phyloP scores from a whole-genome alignment of 2,329 filamentous ascomycete genomes.

The Ascocoryne sarcoides region DNA sequence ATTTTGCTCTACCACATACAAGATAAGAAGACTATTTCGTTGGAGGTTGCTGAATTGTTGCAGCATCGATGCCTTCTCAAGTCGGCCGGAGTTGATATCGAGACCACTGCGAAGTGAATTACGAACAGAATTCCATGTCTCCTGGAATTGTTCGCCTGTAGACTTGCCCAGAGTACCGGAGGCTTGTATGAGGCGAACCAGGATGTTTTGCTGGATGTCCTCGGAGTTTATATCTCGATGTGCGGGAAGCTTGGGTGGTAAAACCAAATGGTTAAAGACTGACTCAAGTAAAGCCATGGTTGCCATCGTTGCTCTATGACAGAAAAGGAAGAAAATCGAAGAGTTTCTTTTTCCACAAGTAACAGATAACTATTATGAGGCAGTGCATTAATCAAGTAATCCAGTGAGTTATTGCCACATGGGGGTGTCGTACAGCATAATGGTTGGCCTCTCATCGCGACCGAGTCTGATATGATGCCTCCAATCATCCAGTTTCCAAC shows the following conservation, averaged over 20 bases:
- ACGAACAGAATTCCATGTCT: constrained; percentile 13
- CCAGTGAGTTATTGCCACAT: no score
- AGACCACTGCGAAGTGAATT: constrained; percentile 13
- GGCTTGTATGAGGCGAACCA: constrained; percentile 22
- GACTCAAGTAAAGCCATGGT: constrained; percentile 12
- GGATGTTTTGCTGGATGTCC: constrained; percentile 22
- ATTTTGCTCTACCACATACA: constrained; percentile 40
- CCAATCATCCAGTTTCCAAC: no score
- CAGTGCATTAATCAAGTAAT: no score
- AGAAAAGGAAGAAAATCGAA: neutral
- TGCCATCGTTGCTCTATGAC: neutral
- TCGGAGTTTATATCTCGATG: constrained; percentile 27
- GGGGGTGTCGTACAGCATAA: no score
- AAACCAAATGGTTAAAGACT: constrained; percentile 35
- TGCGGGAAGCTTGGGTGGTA: constrained; percentile 35
- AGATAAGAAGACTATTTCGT: constrained; percentile 29
- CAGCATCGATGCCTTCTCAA: constrained; percentile 22
- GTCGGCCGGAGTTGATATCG: constrained; percentile 13
- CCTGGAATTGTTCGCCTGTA: constrained; percentile 9
- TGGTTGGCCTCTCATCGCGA: no score
- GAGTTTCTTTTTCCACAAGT: no score
- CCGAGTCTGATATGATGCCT: no score
- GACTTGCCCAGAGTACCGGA: constrained; percentile 14
- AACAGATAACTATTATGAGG: no score
- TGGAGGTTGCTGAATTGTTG: constrained; percentile 24